These are phyloP conservation scores for Acacia concinna DNA, from an alignment of 331 rosid genomes.

Conservation along the genomic window DNA sequence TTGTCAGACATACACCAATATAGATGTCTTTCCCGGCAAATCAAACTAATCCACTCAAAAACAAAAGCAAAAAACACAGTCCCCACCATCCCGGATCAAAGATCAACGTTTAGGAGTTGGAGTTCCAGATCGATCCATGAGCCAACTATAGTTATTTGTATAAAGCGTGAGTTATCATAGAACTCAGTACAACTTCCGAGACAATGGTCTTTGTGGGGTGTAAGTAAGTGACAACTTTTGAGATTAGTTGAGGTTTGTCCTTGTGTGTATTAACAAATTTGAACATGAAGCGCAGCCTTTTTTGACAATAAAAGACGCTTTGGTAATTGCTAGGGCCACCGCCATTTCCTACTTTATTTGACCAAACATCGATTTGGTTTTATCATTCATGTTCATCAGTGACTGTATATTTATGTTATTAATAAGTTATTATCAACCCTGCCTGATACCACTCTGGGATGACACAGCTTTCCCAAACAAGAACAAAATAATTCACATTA, in stretches of 20 bases:
- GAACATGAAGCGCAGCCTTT: conserved; percentile 34
- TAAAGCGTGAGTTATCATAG: neutral
- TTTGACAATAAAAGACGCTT: conserved; percentile 30
- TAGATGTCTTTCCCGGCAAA: neutral
- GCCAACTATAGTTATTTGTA: neutral
- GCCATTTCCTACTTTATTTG: conserved; percentile 27
- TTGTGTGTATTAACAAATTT: conserved; percentile 10
- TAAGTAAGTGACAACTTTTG: conserved; percentile 25
- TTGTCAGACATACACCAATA: conserved; percentile 11
- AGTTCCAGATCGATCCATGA: neutral
- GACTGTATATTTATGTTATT: neutral
- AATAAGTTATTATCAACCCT: neutral
- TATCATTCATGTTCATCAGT: neutral
- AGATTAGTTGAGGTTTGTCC: conserved; percentile 31
- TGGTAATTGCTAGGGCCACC: conserved; percentile 13
- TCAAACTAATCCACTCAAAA: conserved; percentile 19
- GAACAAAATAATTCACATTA: neutral
- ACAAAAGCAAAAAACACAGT: neutral
- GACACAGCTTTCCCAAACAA: neutral
- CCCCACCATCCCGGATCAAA: neutral
- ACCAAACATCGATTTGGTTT: neutral
- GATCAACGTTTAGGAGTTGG: neutral
- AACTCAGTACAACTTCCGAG: conserved; percentile 21
- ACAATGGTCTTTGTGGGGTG: conserved; percentile 17
- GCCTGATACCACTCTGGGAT: neutral